Evolutionary conservation across 1,139 yeast species (phyloP), one percentile per base, ranked within the genome.

Genomic region (Scheffersomyces illinoinensis): DNA sequence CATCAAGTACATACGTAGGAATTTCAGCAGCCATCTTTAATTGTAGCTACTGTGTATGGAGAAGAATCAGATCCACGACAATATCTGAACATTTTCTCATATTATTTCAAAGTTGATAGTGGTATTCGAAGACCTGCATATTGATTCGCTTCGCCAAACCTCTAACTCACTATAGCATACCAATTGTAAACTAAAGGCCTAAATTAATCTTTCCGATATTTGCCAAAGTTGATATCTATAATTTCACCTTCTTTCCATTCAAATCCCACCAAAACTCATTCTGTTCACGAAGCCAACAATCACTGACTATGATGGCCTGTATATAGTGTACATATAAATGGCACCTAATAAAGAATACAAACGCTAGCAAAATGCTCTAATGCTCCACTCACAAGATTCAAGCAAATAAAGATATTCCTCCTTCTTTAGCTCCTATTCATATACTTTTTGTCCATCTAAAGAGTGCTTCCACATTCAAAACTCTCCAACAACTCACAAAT

Each of bases 1-100:
- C 26, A 23, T 20, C 12, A 24, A 8, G 5, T 53, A 81, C 88
- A 59, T 79, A 85, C 88, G 79, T 78, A 59, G 91, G 91, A 60
- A 87, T 84, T 68, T 87, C 84, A 52, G 87, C 84, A 87, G 43
- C 43, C 43, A 33, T 33, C 43, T 33, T 33, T 17, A 33, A 33
- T 33, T 33, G 43, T 33, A 33, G 43, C 43, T 33, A 33, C 43
- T 33, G 7, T 10, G 33, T 24, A 6, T 33, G 17, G 43, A 33
- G 10, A 33, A 33, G 43, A 33, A 33, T 33, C 43, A 33, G 17
- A 33, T 33, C 43, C 43, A 33, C 4, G 43, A 10, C 43, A 33
- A 33, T 8, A 24, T 10, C 5, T 33, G 43, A 33, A 33, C 43
- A 10, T 33, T 33, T 10, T 33, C 43, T 33, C 43, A 33, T 24